These are phyloP conservation scores for Rhizoctonia solani DNA, from an alignment of 1,284 basidiomycete species.

Conservation along the genomic window DNA sequence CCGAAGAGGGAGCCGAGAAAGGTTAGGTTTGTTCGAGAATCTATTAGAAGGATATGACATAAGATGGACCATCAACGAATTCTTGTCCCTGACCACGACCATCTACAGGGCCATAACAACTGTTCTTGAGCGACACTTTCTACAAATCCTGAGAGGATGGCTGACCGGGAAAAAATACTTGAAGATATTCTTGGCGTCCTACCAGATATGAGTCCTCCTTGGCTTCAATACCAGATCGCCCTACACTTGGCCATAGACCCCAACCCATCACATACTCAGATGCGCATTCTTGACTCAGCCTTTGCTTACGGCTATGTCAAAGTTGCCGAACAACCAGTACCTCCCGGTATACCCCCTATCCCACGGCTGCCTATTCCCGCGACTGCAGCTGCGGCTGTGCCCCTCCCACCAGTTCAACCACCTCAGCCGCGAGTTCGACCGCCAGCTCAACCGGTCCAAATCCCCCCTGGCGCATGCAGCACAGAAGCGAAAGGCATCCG, in stretches of 20 bases:
- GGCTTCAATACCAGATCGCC: slow-evolving; percentile 1
- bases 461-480: not conserved
- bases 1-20: too few relatives aligned
- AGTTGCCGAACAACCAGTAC: not conserved
- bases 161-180: not conserved
- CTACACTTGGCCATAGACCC: slow-evolving; percentile 16
- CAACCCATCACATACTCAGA: not conserved
- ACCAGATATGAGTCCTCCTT: slow-evolving; percentile 9
- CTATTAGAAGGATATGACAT: too few relatives aligned
- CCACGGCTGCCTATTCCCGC: not conserved
- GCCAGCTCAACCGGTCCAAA: not conserved
- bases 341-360: not conserved
- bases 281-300: slow-evolving; percentile 13
- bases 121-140: too few relatives aligned
- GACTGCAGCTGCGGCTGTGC: not conserved
- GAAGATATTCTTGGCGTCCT: slow-evolving; percentile 16
- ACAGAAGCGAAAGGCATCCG: slow-evolving; percentile 20
- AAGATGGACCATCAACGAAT: too few relatives aligned
- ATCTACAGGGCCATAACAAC: too few relatives aligned
- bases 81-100: not conserved
- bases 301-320: slow-evolving; percentile 18
- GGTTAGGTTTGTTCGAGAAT: slow-evolving; percentile 27
- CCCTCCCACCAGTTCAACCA: not conserved
- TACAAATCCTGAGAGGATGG: not conserved
- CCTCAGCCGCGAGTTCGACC: too few relatives aligned